phyloP scores from a whole-genome alignment of 2,329 filamentous ascomycete genomes.

The Erysiphe pulchra region DNA sequence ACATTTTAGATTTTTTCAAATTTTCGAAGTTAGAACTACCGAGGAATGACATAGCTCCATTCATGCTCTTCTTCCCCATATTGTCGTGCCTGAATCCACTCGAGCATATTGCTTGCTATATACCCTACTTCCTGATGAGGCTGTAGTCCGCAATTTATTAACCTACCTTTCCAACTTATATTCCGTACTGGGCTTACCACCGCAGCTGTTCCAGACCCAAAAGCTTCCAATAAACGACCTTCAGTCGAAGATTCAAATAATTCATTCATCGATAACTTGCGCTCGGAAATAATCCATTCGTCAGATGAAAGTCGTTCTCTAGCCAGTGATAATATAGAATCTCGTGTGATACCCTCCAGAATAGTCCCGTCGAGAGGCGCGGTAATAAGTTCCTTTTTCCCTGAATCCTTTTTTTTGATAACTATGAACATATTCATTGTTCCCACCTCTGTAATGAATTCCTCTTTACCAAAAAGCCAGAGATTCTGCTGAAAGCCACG shows the following conservation, averaged over 20 bases:
- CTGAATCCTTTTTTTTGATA: conserved; percentile 62
- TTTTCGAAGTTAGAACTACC: too few species aligned
- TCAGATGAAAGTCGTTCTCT: conserved; percentile 58
- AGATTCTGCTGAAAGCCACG: conserved; percentile 94
- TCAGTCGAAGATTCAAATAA: conserved; percentile 58
- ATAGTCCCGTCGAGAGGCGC: conserved; percentile 92
- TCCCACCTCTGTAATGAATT: conserved; percentile 89
- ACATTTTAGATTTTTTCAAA: too few species aligned
- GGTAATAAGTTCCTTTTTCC: conserved; percentile 80
- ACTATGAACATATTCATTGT: conserved; percentile 97
- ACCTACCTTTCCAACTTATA: conserved; percentile 66
- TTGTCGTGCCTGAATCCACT: conserved; percentile 88
- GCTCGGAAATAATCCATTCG: conserved; percentile 72
- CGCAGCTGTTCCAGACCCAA: conserved; percentile 80
- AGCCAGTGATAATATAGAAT: conserved; percentile 71
- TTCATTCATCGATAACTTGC: conserved; percentile 80
- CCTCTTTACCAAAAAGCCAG: conserved; percentile 89
- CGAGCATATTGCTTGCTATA: conserved; percentile 67
- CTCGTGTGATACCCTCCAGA: conserved; percentile 77
- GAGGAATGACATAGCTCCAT: conserved; percentile 43
- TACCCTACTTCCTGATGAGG: conserved; percentile 69
- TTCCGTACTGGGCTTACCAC: conserved; percentile 75
- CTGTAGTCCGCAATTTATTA: conserved; percentile 61
- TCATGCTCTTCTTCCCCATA: conserved; percentile 81
- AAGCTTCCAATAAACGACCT: conserved; percentile 73